Conservation (phyloP, 1,284 basidiomycete species). For the Leccinum subspadiceum region DNA sequence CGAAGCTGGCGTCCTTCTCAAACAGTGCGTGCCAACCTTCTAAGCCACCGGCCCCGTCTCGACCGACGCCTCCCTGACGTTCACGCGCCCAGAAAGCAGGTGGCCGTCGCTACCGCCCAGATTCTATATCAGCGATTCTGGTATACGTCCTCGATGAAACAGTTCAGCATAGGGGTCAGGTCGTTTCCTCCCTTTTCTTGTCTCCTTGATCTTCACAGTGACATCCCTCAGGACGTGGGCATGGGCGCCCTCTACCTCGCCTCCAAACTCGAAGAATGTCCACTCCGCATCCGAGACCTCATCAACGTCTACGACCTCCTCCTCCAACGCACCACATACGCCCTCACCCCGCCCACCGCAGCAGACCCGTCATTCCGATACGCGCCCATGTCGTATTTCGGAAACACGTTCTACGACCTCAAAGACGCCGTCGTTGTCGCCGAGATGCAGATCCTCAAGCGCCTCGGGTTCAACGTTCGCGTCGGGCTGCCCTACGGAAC, state of each 20-base stretch:
- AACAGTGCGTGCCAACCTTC: conserved; percentile 61
- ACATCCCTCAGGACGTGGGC: conserved; percentile 70
- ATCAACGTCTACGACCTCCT: conserved; percentile 94
- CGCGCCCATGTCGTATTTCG: conserved; percentile 83
- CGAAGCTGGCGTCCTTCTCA: conserved; percentile 87
- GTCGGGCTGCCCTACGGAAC: conserved; percentile 93
- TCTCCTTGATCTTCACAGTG: conserved; percentile 9
- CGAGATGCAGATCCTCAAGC: conserved; percentile 98
- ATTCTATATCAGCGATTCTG: conserved; percentile 97
- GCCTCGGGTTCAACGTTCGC: conserved; percentile 85
- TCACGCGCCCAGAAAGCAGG: conserved; percentile 78
- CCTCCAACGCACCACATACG: conserved; percentile 49
- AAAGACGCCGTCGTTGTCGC: conserved; percentile 90
- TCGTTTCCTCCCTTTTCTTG: conserved; percentile 1
- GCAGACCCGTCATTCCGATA: conserved; percentile 59
- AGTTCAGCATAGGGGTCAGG: conserved; percentile 86
- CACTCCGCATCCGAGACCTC: conserved; percentile 87
- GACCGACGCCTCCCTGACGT: conserved; percentile 3
- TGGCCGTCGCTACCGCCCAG: conserved; percentile 94
- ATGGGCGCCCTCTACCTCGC: conserved; percentile 94
- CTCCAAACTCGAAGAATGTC: conserved; percentile 94
- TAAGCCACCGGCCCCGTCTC: not conserved
- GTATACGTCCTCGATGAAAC: conserved; percentile 92
- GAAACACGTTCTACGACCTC: conserved; percentile 79
- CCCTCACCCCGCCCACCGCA: conserved; percentile 20